Base-by-base conservation (phyloP, 2,329 filamentous ascomycete species). In the Diplodia mutila region DNA sequence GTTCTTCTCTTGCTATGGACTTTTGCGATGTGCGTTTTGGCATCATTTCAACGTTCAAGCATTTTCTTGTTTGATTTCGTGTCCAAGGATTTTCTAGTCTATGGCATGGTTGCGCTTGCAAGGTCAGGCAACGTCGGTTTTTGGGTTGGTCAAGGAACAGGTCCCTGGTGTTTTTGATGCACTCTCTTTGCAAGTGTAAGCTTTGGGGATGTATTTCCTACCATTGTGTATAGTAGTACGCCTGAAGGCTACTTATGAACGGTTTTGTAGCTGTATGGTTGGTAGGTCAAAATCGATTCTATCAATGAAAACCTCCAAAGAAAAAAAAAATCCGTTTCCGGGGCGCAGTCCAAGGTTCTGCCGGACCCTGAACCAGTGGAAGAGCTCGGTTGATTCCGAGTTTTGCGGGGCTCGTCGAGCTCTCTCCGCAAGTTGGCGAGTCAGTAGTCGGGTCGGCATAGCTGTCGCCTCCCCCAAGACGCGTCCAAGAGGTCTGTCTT, bases 41-140 rank as follows among this genome's bases (percentile, higher is more conserved):
- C 64, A 34, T n/a, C 39, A 51, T 66, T 66, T 25, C 51, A 65
- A 27, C 63, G 51, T 55, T 54, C 34, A 34, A n/a, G 37, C 49
- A 55, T 32, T 32, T 51, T 48, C n/a, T 21, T 46, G 32, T 32
- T 46, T 23, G 23, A 11, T 27, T 29, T 9, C 21, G 12, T 49
- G 18, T 34, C 49, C 49, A 42, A 55, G 32, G 9, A 18, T 34
- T 51, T 37, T 61, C 9, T 48, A 27, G 25, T 23, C 46, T 23
- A 25, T 51, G 42, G 59, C 46, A 52, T 21, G 59, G 21, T 21
- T 48, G 4, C 16, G 39, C 37, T 39, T 37, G 23, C 23, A 21
- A 61, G 37, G 14, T n/a, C n/a, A n/a, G n/a, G n/a, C n/a, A n/a
- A n/a, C n/a, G n/a, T n/a, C n/a, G n/a, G n/a, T 48, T 6, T 39